Base-by-base conservation (phyloP, 164 flowering plant genomes). In the Vitis vinifera region DNA sequence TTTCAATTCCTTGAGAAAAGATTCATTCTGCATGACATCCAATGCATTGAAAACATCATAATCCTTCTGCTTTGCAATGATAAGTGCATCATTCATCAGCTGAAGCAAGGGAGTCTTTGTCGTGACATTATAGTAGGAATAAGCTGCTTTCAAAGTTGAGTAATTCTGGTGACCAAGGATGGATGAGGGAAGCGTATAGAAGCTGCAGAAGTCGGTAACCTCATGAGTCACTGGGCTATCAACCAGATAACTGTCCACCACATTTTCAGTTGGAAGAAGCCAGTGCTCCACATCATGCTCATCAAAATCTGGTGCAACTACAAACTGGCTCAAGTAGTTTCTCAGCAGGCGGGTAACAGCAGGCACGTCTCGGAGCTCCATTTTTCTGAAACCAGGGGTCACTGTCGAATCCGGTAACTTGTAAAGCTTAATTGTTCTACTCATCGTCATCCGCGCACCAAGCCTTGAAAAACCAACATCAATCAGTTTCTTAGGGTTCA, bases 391-490 rank as follows among this genome's bases (percentile, higher is more conserved):
- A 53, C 79, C 79, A n/a, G 79, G 76, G 9, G 79, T 72, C 12
- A 58, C 62, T 4, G 79, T 56, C 10, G 76, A 68, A 12, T 76
- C 76, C 1, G 76, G 75, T 50, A 76, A 50, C 64, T 68, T 76
- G 68, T 76, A 76, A 19, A 75, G 78, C 62, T 61, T 75, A 12
- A 75, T 70, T 5, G 78, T 75, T 8, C 78, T 62, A 52, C 75
- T 76, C 79, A 76, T 76, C 8, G 79, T 76, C 79, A 72, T 76
- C 66, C 79, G 72, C 1, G 76, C 69, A 37, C 79, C 79, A 44
- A 76, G 76, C 56, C 79, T 76, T 13, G 79, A 76, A 68, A 76
- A 76, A 10, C 79, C 79, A 31, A 76, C 75, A 72, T 76, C 79
- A 52, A 76, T 76, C 37, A 76, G 63, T 63, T 76, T 76, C 72